Conservation (phyloP, 169 alveolate species). For the Babesia caballi region DNA sequence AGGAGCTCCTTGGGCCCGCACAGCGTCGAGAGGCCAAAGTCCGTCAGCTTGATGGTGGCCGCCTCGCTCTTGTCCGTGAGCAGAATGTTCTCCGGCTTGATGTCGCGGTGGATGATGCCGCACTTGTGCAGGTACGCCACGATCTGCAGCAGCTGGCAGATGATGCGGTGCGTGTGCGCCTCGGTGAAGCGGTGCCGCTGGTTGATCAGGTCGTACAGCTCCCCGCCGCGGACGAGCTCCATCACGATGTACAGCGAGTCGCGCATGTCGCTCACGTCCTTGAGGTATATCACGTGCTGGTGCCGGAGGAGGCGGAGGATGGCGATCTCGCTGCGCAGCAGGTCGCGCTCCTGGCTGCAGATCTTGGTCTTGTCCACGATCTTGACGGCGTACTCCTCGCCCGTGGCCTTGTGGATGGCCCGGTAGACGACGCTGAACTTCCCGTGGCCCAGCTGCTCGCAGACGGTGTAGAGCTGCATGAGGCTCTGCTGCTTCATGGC, state of each 20-base stretch:
- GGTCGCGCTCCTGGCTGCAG: slow-evolving; percentile 79
- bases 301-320: slow-evolving; percentile 81
- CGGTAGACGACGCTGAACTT: slow-evolving; percentile 84
- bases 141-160: slow-evolving; percentile 88
- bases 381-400: slow-evolving; percentile 82
- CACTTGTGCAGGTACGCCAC: slow-evolving; percentile 92
- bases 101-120: slow-evolving; percentile 93
- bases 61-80: slow-evolving; percentile 87
- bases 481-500: slow-evolving; percentile 82
- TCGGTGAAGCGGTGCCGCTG: slow-evolving; percentile 73
- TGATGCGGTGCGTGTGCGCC: slow-evolving; percentile 79
- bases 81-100: slow-evolving; percentile 95
- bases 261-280: slow-evolving; percentile 83
- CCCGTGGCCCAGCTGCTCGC: slow-evolving; percentile 80
- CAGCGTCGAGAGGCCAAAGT: slow-evolving; percentile 90
- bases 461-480: slow-evolving; percentile 72
- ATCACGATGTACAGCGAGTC: slow-evolving; percentile 83
- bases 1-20: slow-evolving; percentile 84
- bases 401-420: slow-evolving; percentile 75
- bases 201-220: slow-evolving; percentile 77
- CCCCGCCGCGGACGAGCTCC: slow-evolving; percentile 88
- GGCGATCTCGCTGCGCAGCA: slow-evolving; percentile 83
- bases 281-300: slow-evolving; percentile 83
- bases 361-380: slow-evolving; percentile 80
- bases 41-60: slow-evolving; percentile 91